Conservation (phyloP, 2,329 filamentous ascomycete genomes). For the Pyrenochaeta sp. region DNA sequence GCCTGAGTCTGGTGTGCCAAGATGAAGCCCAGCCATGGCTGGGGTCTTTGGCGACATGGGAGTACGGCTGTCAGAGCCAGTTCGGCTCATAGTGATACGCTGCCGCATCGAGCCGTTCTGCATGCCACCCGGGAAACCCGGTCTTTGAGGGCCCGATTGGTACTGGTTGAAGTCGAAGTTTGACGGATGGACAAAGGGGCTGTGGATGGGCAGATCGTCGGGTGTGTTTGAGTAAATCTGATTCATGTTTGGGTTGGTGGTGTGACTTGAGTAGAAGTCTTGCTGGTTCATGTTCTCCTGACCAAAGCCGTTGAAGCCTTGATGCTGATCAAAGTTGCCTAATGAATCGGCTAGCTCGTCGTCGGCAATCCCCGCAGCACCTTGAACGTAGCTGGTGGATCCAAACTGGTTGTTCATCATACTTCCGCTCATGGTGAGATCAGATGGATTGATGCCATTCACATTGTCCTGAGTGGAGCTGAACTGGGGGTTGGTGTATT, state of each 20-base stretch:
- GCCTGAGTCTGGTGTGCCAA: slow-evolving; percentile 74
- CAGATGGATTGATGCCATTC: slow-evolving; percentile 78
- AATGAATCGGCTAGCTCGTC: slow-evolving; percentile 84
- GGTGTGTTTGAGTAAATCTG: slow-evolving; percentile 86
- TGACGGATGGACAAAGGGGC: slow-evolving; percentile 75
- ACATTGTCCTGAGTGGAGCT: slow-evolving; percentile 50
- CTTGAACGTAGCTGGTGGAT: slow-evolving; percentile 76
- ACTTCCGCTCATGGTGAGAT: slow-evolving; percentile 76
- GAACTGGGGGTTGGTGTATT: slow-evolving; percentile 59
- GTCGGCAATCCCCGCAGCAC: slow-evolving; percentile 81
- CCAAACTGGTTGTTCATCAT: slow-evolving; percentile 65
- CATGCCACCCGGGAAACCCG: slow-evolving; percentile 42
- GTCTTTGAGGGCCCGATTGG: slow-evolving; percentile 70
- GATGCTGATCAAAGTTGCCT: slow-evolving; percentile 60
- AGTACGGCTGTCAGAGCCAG: slow-evolving; percentile 74
- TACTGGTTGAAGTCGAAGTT: slow-evolving; percentile 82
- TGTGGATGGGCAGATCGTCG: slow-evolving; percentile 90
- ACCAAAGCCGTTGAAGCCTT: slow-evolving; percentile 59
- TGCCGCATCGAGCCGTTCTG: slow-evolving; percentile 43
- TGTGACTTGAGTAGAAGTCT: slow-evolving; percentile 58
- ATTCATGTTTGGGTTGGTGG: slow-evolving; percentile 71
- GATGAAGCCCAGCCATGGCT: slow-evolving; percentile 74
- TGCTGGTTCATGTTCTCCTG: slow-evolving; percentile 66
- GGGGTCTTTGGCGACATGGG: slow-evolving; percentile 90
- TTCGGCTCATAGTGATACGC: slow-evolving; percentile 63